phyloP scores from a whole-genome alignment of 192 early-diverging fungal species.

The Coemansia sp. region DNA sequence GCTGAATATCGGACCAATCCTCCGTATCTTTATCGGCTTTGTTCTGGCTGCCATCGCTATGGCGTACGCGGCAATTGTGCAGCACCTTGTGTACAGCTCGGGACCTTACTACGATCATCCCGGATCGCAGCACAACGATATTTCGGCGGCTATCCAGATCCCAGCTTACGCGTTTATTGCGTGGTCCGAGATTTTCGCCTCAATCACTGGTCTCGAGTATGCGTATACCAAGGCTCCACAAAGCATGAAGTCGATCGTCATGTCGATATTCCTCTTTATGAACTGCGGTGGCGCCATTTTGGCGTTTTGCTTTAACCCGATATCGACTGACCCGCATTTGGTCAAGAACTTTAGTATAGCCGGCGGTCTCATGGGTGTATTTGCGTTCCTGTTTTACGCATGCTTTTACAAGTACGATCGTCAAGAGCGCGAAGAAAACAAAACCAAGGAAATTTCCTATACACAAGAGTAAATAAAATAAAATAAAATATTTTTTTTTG shows the following conservation, averaged over 20 bases:
- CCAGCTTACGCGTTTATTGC: slow-evolving; percentile 65
- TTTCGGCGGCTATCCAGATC: slow-evolving; percentile 62
- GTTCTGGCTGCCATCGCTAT: slow-evolving; percentile 61
- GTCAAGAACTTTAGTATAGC: slow-evolving; percentile 26
- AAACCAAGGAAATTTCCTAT: neutral
- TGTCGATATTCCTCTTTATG: slow-evolving; percentile 69
- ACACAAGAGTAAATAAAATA: neutral
- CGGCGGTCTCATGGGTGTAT: slow-evolving; percentile 22
- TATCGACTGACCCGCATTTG: slow-evolving; percentile 62
- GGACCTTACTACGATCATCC: slow-evolving; percentile 59
- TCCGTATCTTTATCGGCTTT: slow-evolving; percentile 72
- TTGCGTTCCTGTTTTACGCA: slow-evolving; percentile 24
- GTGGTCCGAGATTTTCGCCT: slow-evolving; percentile 71
- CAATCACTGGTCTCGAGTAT: slow-evolving; percentile 70
- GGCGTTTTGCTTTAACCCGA: slow-evolving; percentile 61
- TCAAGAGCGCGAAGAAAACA: neutral
- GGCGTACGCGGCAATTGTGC: slow-evolving; percentile 64
- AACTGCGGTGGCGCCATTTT: slow-evolving; percentile 60
- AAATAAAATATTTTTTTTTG: neutral
- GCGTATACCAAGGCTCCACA: slow-evolving; percentile 68
- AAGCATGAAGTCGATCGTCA: slow-evolving; percentile 71
- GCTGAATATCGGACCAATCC: slow-evolving; percentile 60
- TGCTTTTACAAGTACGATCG: slow-evolving; percentile 37
- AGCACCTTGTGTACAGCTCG: slow-evolving; percentile 63
- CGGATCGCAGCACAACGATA: slow-evolving; percentile 56